Base-by-base conservation (phyloP, 495 filamentous ascomycete genomes). In the Cladorrhinum samala region DNA sequence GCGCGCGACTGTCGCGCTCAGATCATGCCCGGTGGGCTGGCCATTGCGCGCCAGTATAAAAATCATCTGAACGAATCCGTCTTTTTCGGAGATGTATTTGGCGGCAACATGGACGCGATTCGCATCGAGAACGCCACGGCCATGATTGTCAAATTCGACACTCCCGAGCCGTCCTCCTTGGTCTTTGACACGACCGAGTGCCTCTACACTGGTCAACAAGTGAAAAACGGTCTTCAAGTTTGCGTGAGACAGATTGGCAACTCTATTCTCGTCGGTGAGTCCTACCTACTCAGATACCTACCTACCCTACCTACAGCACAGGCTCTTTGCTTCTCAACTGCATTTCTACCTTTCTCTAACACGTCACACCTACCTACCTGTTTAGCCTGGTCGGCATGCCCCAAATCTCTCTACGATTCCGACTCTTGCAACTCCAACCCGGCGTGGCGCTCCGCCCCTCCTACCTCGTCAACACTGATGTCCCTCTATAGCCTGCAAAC, bases 361-460 rank as follows among this genome's bases (percentile, higher is more conserved):
- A 17, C 6, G 3, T 27, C 19, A 21, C 24, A 2, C 5, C n/a
- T 14, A 46, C 27, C n/a, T n/a, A n/a, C n/a, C n/a, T n/a, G n/a
- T n/a, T n/a, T n/a, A n/a, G n/a, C n/a, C n/a, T 59, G 57, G 57
- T 50, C 57, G 9, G 52, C 57, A 18, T 59, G 52, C 30, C 52
- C 57, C 14, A 51, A 54, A 23, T 5, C 1, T 8, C 23, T 52
- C 13, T 39, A 24, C 14, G 52, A 55, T 36, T n/a, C 11, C 13
- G 7, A 17, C 20, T 18, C 25, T 1, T 59, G 57, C 52, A 51
- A 46, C 50, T 19, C 25, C 43, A 24, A 54, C 23, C 18, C 52
- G 9, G 5, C 27, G 6, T 59, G 57, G 57, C 48, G 48, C 9
- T 25, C 44, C 13, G 7, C 9, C 2, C 52, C 52, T 23, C 6